Base-by-base conservation (phyloP, 805 yeast species). In the Naumovozyma dairenensis region DNA sequence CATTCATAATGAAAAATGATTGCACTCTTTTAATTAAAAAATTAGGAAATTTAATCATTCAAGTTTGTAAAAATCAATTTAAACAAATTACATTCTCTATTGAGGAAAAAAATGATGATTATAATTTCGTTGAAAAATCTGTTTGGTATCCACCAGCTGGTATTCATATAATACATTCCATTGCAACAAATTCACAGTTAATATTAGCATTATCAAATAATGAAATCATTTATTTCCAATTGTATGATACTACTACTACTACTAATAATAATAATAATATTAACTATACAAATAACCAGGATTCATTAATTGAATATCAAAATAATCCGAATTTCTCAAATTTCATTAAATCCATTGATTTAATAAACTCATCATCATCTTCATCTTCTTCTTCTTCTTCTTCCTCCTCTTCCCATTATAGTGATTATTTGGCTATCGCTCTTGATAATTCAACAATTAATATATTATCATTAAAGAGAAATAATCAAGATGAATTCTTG, bases 101-200 rank as follows among this genome's bases (percentile, higher is more conserved):
- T 44, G n/a, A n/a, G 7, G 14, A 28, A 13, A 29, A 19, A n/a
- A 15, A 25, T 4, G 22, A 32, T 13, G 16, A 47, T 4, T n/a
- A n/a, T n/a, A 46, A 45, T 2, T 44, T 44, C 16, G 43, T 57
- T 14, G 53, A 58, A 28, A 51, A 59, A n/a, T 57, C 67, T 10
- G 80, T 80, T 40, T 92, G 97, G 97, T 62, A 57, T 19, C 84
- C 94, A 1, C 94, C 96, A 0, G 75, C 78, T 0, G 94, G 92
- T 2, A 71, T 77, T 15, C 63, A 69, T 16, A 67, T 92, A 25
- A 47, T 70, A 0, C 59, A 63, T n/a, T 78, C 84, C 1, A 51
- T 82, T 1, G 57, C 79, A 3, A 83, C 85, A 13, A 62, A 67
- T 16, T 66, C 70, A 2, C 97, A 92, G 55, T 62, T 87, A 1